Evolutionary conservation across 208 protist species (phyloP).

Genomic region (Balamuthia mandrillaris): DNA sequence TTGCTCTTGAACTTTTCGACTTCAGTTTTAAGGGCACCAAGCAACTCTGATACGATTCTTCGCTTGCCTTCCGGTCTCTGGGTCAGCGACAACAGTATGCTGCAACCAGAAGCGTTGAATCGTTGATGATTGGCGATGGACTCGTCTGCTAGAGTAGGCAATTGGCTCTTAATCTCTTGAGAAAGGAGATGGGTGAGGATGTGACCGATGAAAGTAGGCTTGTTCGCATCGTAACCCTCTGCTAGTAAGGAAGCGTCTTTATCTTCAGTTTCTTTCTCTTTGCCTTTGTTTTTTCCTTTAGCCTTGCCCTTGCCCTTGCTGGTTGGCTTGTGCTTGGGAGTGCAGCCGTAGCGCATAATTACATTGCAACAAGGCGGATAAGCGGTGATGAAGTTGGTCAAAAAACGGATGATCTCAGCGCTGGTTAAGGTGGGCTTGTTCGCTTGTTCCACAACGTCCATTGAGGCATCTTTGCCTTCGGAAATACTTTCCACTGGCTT

Average conservation of each 20-base stretch:
- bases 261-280: constrained; percentile 24
- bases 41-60: constrained; percentile 19
- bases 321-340: too few species aligned
- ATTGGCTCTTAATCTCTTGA: neutral
- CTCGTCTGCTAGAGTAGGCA: neutral
- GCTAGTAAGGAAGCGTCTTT: neutral
- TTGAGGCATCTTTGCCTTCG: neutral
- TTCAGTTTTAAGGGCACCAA: neutral
- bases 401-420: constrained; percentile 5
- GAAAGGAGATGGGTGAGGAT: constrained; percentile 7
- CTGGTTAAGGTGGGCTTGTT: constrained; percentile 13
- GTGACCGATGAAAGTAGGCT: constrained; percentile 11
- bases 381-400: constrained; percentile 10
- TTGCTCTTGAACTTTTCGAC: too few species aligned
- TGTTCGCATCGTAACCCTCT: neutral
- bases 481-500: neutral
- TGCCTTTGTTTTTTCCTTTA: neutral
- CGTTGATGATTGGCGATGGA: neutral
- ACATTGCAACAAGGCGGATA: constrained; percentile 25
- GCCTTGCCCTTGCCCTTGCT: neutral
- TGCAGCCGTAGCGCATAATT: neutral
- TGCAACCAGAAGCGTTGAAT: constrained; percentile 9
- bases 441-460: neutral
- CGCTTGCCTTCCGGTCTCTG: constrained; percentile 17
- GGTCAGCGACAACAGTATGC: too few species aligned